Conservation (phyloP, 768 basidiomycete genomes). For the Russula sp. region DNA sequence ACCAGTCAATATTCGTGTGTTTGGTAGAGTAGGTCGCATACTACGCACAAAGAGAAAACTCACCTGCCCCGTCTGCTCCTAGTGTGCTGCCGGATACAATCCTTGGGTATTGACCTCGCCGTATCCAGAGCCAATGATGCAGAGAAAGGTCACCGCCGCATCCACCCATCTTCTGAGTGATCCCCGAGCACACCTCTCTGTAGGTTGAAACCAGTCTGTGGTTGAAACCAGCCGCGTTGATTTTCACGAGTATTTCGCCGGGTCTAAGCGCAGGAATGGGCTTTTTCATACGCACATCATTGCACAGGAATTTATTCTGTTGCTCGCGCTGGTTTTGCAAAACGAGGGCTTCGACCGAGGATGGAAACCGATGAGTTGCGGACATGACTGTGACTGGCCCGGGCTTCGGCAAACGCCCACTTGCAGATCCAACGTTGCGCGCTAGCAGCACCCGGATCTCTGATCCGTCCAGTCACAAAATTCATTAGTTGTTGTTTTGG, state of each 20-base stretch:
- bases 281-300: slow-evolving; percentile 52
- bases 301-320: slow-evolving; percentile 42
- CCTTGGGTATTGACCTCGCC: slow-evolving; percentile 63
- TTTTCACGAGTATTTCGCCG: background rate
- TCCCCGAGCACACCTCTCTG: background rate
- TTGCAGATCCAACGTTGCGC: too few species aligned
- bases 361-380: background rate
- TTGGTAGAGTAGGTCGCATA: background rate
- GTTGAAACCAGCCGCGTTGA: background rate
- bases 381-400: too few species aligned
- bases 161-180: background rate
- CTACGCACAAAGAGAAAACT: background rate
- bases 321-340: background rate
- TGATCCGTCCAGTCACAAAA: too few species aligned
- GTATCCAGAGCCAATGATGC: slow-evolving; percentile 64
- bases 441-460: too few species aligned
- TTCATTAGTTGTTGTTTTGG: too few species aligned
- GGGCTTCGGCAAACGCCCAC: too few species aligned
- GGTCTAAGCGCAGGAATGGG: slow-evolving; percentile 47
- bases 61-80: slow-evolving; percentile 75
- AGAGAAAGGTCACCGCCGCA: background rate
- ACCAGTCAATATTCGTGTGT: slow-evolving; percentile 42
- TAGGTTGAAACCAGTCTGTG: background rate
- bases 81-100: slow-evolving; percentile 58
- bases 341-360: slow-evolving; percentile 8